phyloP scores from a whole-genome alignment of 306 rosid genomes.

The Hippophae gyantsensis region DNA sequence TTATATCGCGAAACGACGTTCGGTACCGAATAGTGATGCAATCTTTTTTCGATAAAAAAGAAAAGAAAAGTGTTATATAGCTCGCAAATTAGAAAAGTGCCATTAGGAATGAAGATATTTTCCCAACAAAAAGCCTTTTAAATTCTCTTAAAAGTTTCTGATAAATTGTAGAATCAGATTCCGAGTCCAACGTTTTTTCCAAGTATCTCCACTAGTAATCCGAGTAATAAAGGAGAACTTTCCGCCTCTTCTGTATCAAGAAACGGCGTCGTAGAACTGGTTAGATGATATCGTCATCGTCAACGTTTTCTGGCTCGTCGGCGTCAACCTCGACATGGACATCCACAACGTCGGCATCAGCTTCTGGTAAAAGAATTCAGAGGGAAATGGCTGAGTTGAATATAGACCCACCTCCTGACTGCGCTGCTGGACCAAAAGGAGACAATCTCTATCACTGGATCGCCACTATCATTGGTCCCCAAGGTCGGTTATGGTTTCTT shows the following conservation, averaged over 20 bases:
- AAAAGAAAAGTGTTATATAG: no score
- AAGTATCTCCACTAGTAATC: slow-evolving; percentile 13
- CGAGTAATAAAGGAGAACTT: neutral
- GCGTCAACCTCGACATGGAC: slow-evolving; percentile 54
- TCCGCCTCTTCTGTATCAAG: neutral
- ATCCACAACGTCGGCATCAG: slow-evolving; percentile 60
- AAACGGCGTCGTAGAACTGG: no score
- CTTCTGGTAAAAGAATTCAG: slow-evolving; percentile 81
- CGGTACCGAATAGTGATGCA: no score
- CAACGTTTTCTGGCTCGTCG: slow-evolving; percentile 16
- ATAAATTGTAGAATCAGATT: neutral
- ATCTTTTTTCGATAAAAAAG: no score
- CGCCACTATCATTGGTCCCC: slow-evolving; percentile 73
- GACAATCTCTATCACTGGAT: slow-evolving; percentile 93
- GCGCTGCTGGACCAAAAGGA: slow-evolving; percentile 92
- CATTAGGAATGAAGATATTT: no score
- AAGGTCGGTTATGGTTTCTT: slow-evolving; percentile 27
- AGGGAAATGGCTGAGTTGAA: slow-evolving; percentile 77
- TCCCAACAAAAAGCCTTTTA: no score
- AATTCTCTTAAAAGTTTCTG: neutral
- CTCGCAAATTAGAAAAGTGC: no score
- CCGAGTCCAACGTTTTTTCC: slow-evolving; percentile 17
- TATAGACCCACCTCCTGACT: slow-evolving; percentile 65
- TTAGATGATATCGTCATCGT: no score
- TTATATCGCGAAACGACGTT: no score